phyloP scores from a whole-genome alignment of 345 rosid genomes.

The Dimocarpus longan region DNA sequence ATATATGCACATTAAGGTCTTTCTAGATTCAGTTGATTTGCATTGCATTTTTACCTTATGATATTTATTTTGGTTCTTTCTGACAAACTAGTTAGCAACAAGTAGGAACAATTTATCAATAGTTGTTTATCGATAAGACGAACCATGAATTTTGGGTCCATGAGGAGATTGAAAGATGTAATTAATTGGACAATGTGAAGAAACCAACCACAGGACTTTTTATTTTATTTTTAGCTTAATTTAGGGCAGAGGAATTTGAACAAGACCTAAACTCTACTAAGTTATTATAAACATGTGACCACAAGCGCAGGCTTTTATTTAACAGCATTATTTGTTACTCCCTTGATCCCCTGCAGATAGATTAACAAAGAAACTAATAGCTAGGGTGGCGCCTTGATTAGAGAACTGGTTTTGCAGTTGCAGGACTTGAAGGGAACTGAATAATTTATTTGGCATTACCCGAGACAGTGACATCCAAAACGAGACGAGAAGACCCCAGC shows the following conservation, averaged over 20 bases:
- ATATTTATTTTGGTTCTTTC: neutral
- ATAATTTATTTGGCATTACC: conserved; percentile 26
- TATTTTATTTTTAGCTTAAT: too few species aligned
- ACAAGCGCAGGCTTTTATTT: neutral
- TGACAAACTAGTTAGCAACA: neutral
- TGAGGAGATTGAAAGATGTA: too few species aligned
- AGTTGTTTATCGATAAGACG: too few species aligned
- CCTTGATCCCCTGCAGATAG: neutral
- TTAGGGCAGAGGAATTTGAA: too few species aligned
- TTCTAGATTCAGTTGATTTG: neutral
- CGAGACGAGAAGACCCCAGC: conserved; percentile 22
- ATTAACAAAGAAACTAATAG: neutral
- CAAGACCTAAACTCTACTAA: too few species aligned
- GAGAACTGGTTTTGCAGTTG: neutral
- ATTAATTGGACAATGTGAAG: neutral
- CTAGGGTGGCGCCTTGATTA: conserved; percentile 2
- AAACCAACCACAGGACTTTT: neutral
- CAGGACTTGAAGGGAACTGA: neutral
- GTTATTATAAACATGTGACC: too few species aligned
- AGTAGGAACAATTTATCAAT: conserved; percentile 1
- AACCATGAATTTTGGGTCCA: neutral
- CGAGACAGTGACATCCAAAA: conserved; percentile 23
- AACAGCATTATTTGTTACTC: neutral
- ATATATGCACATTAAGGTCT: neutral
- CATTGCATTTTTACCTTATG: neutral